Evolutionary conservation across 257 asterid genomes (phyloP), one percentile per base, ranked within the genome.

Genomic region (Solanum rostratum): DNA sequence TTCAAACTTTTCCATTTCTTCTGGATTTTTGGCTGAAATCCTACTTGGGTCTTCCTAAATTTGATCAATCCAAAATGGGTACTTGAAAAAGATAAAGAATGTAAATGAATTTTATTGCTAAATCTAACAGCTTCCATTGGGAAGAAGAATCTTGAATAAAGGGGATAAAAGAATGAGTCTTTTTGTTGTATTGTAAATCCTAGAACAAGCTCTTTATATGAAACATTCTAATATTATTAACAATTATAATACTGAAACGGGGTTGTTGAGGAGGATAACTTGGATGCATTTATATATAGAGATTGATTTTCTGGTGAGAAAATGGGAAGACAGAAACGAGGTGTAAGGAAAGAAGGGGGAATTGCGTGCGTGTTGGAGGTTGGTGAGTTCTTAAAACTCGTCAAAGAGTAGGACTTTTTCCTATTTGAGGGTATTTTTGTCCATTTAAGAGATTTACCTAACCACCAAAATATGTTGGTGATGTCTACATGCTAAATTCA

Each of bases 81-180:
- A 59, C 82, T 85, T 60, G 87, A 87, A 83, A 86, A 88, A 54
- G 74, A 66, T 14, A 86, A 52, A 62, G 84, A 82, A 65, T 78
- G 57, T 30, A 83, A 63, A 14, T 84, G 86, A 24, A 88, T 74
- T 57, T 85, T 88, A 37, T 78, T 80, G 39, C 79, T 81, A 37
- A 86, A 87, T 43, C 87, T 80, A 49, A 88, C 79, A 84, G 90
- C 84, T 18, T 97, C 94, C 98, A 94, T 93, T 78, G 45, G 24
- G 45, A 9, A n/a, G 24, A 27, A 50, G 29, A 78, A 78, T 78
- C 63, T 78, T 78, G 82, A 78, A 78, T 78, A 20, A 78, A 78
- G 11, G 49, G 45, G 7, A 78, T 50, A 78, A 78, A 78, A 78
- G 82, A 78, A 78, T 50, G 60, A 27, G 8, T 18, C 41, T 76